Evolutionary conservation across 2,329 filamentous ascomycete genomes (phyloP), one percentile per base, ranked within the genome.

Genomic region (Magnaporthales sp.): DNA sequence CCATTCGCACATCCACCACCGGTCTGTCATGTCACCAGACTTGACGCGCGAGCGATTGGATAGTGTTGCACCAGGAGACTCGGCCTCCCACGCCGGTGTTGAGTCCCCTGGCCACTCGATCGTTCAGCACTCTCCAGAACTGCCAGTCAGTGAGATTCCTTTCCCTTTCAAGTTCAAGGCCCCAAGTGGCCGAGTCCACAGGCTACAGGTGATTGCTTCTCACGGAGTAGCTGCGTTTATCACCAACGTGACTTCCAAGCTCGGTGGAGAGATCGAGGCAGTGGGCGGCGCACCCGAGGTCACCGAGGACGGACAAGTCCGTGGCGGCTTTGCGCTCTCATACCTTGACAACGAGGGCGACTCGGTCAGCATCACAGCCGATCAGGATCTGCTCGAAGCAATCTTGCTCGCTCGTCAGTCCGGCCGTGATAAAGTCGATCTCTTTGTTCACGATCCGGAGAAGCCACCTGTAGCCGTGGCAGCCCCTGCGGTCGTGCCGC

Each of bases 91-190:
- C 73, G 87, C 91, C 68, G 95, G 94, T 66, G 84, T 87, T 51
- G 91, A 94, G 62, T 92, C 91, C 2, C 92, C 91, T 13, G 81
- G 88, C 24, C 89, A 86, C 66, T 93, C 90, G 24, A 80, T 77
- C 27, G 71, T 87, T 26, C 76, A 83, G 8, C 32, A 62, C 61
- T 73, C 74, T 2, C 76, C 76, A 2, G 83, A 89, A 62, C 83
- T 89, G 22, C 79, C 82, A 4, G 81, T 85, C 1, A 86, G 91
- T 72, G 91, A 96, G 70, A 78, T 86, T 11, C 92, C 94, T 0
- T 99, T 98, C 79, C 88, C 94, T 2, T 99, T 99, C 88, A 99
- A 99, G 78, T 99, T 99, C 86, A 98, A 98, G 82, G 93, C 95
- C 1, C 95, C 95, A 1, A 93, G 92, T 72, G 95, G 94, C 62